A percentile compares a stretch with the other conserved stretches of the same genome.
Conservation (phyloP, 495 filamentous ascomycete genomes). For the Xylaria castorea region DNA sequence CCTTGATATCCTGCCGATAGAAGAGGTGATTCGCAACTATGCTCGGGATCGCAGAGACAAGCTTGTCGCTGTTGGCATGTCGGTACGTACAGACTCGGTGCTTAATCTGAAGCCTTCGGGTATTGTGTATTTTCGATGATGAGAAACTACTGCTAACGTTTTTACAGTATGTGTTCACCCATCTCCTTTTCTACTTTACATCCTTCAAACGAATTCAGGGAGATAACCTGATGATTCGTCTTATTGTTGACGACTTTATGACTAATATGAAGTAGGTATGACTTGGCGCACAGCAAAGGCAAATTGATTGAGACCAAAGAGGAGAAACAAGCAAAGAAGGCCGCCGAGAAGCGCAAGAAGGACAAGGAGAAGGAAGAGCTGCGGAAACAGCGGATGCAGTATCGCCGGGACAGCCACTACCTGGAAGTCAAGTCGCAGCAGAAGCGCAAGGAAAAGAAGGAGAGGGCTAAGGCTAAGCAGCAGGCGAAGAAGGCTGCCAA, state of each 20-base stretch:
- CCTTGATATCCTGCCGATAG: slow-evolving; percentile 59
- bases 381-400: slow-evolving; percentile 55
- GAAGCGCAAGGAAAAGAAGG: slow-evolving; percentile 39
- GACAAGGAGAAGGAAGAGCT: slow-evolving; percentile 62
- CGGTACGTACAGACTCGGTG: neutral
- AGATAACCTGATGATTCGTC: neutral
- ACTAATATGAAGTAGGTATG: slow-evolving; percentile 61
- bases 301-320: slow-evolving; percentile 68
- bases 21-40: slow-evolving; percentile 70
- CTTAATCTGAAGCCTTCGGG: neutral
- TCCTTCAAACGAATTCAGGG: neutral
- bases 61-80: slow-evolving; percentile 21
- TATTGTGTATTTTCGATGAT: neutral
- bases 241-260: neutral
- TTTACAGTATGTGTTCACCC: slow-evolving; percentile 4
- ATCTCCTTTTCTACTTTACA: neutral
- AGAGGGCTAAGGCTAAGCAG: slow-evolving; percentile 45
- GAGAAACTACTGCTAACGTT: neutral
- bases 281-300: slow-evolving; percentile 82
- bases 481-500: slow-evolving; percentile 42
- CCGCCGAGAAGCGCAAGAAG: slow-evolving; percentile 46
- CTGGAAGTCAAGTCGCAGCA: slow-evolving; percentile 41
- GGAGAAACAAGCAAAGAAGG: slow-evolving; percentile 61
- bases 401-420: slow-evolving; percentile 40
- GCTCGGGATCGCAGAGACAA: slow-evolving; percentile 67